Base-by-base conservation (phyloP, 345 rosid genomes). In the Pistacia vera region DNA sequence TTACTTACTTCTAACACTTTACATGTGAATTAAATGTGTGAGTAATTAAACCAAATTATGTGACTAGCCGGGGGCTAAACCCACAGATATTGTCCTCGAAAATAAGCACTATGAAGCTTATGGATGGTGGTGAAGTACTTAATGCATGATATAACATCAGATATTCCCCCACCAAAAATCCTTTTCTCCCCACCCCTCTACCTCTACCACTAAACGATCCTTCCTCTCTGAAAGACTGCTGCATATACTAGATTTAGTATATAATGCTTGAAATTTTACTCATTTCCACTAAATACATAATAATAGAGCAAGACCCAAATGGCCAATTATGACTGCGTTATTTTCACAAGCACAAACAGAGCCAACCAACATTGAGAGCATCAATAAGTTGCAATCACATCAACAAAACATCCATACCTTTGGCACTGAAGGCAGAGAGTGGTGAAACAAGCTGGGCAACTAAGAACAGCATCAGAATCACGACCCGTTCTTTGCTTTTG, bases 401-500 rank as follows among this genome's bases (percentile, higher is more conserved):
- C 6, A 41, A 41, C 46, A 41, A 41, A 41, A 41, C 46, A 41
- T 41, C n/a, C 78, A 65, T 74, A 93, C 97, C 97, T 90, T 79
- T 93, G 96, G 73, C 92, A 91, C 55, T 93, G 91, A 11, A 90
- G 87, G 85, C 92, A 93, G 51, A 93, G 89, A 35, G 89, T 88
- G 54, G 97, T 87, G 81, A 91, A 93, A 85, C 97, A 93, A 78
- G 89, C 96, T 11, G 97, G 96, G 71, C 97, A 93, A 78, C 96
- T 91, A 63, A 93, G 96, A 49, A 90, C 87, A 66, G 97, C 93
- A 75, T 93, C 97, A 61, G 97, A 88, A 28, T 72, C 52, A 72
- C 77, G 85, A 5, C 96, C 96, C 49, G 79, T 81, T 75, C 91
- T 85, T 71, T 79, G 75, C 79, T 82, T 87, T 16, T 69, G 78